These are phyloP conservation scores for Metschnikowia colocasiae DNA, from an alignment of 805 yeast genomes.

Conservation along the genomic window DNA sequence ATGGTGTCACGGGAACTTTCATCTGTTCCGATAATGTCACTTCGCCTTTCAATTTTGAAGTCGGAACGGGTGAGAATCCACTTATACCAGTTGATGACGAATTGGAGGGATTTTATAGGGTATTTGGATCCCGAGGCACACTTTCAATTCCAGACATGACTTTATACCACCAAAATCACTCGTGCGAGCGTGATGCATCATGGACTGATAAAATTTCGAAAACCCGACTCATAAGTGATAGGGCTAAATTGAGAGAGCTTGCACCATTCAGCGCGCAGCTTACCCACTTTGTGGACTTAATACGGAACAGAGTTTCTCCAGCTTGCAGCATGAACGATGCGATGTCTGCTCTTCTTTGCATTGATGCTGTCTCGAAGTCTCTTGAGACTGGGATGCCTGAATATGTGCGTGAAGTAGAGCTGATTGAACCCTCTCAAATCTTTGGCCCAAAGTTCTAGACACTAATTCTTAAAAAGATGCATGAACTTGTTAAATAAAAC, in stretches of 20 bases:
- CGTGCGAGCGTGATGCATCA: constrained; percentile 9
- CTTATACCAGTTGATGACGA: constrained; percentile 31
- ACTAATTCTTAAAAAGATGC: not conserved
- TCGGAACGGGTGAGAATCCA: constrained; percentile 44
- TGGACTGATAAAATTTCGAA: constrained; percentile 26
- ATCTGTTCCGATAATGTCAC: constrained; percentile 41
- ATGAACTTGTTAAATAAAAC: not conserved
- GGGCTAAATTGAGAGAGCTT: constrained; percentile 14
- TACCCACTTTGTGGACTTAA: constrained; percentile 35
- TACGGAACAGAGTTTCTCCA: constrained; percentile 26
- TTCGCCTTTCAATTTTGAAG: constrained; percentile 41
- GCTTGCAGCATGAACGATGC: constrained; percentile 38
- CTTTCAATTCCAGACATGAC: constrained; percentile 39
- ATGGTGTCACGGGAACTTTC: constrained; percentile 40
- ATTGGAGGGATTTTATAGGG: constrained; percentile 35
- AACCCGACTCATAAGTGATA: constrained; percentile 15
- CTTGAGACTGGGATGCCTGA: constrained; percentile 35
- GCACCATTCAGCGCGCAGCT: constrained; percentile 38
- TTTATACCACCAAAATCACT: constrained; percentile 29
- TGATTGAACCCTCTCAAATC: constrained; percentile 11
- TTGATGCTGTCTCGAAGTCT: constrained; percentile 33
- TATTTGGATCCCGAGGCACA: constrained; percentile 39
- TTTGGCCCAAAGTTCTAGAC: not conserved
- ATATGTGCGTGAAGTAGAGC: constrained; percentile 23
- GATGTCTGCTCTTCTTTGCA: constrained; percentile 33